Conservation (phyloP, 2,329 filamentous ascomycete genomes). For the Teratosphaeria epicoccoides region DNA sequence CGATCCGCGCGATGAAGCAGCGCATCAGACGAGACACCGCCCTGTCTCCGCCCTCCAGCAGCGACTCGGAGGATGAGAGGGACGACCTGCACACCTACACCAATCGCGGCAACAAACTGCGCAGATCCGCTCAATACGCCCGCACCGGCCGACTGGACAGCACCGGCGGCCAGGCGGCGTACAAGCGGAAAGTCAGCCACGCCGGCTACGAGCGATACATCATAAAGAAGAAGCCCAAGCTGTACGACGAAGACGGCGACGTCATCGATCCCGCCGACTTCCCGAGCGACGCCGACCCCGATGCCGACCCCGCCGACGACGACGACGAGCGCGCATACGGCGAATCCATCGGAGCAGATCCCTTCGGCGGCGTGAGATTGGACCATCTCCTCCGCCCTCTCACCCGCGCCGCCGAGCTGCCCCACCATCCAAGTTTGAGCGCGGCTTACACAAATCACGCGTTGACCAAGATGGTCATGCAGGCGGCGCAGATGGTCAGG, state of each 20-base stretch:
- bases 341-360: slow-evolving; percentile 57
- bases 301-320: slow-evolving; percentile 58
- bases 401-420: slow-evolving; percentile 62
- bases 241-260: slow-evolving; percentile 66
- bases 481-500: slow-evolving; percentile 60
- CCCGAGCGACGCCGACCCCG: slow-evolving; percentile 45
- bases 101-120: slow-evolving; percentile 70
- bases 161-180: slow-evolving; percentile 43
- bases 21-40: slow-evolving; percentile 41
- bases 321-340: slow-evolving; percentile 55
- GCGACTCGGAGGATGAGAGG: slow-evolving; percentile 68
- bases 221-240: slow-evolving; percentile 60
- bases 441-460: slow-evolving; percentile 64
- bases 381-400: slow-evolving; percentile 57
- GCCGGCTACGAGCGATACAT: slow-evolving; percentile 63
- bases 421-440: slow-evolving; percentile 63
- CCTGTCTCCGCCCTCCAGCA: slow-evolving; percentile 35
- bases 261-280: slow-evolving; percentile 13
- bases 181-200: slow-evolving; percentile 55
- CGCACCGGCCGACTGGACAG: slow-evolving; percentile 59
- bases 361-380: slow-evolving; percentile 49
- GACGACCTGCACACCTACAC: slow-evolving; percentile 47
- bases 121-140: slow-evolving; percentile 62
- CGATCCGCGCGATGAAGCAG: slow-evolving; percentile 58
- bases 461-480: slow-evolving; percentile 57